phyloP scores from a whole-genome alignment of 371 early-diverging fungal genomes.

The Mucor sp. region DNA sequence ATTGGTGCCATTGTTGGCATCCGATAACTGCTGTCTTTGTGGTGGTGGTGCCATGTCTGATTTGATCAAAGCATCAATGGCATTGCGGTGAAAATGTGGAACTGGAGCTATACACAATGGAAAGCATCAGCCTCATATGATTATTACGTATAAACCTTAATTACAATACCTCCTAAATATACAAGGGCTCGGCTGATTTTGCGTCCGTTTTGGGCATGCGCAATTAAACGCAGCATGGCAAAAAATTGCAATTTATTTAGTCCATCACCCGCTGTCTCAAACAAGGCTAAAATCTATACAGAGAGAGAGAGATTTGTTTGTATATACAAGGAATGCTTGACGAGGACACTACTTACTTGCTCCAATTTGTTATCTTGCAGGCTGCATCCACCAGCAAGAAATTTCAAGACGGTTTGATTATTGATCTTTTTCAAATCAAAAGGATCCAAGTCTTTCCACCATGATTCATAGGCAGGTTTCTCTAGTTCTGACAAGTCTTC shows the following conservation, averaged over 20 bases:
- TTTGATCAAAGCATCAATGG: conserved; percentile 45
- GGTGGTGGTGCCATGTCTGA: not conserved
- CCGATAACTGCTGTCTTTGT: not conserved
- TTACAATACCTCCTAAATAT: conserved; percentile 41
- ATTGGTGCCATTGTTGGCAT: not conserved
- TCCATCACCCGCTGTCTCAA: conserved; percentile 39
- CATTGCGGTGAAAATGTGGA: conserved; percentile 40
- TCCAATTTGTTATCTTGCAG: conserved; percentile 38
- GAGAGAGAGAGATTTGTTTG: not conserved
- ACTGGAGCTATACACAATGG: conserved; percentile 35
- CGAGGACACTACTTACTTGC: conserved; percentile 23
- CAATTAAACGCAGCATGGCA: conserved; percentile 49
- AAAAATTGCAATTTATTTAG: conserved; percentile 42
- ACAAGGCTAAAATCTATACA: conserved; percentile 39
- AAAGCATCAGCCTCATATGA: not conserved
- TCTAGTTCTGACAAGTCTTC: conserved; percentile 41
- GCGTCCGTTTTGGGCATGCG: conserved; percentile 55
- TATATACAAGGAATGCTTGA: not conserved
- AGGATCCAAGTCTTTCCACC: conserved; percentile 54
- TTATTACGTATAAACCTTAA: not conserved
- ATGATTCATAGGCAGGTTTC: conserved; percentile 36
- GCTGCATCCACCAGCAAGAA: conserved; percentile 37
- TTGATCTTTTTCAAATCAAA: conserved; percentile 37
- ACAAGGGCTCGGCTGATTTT: conserved; percentile 45
- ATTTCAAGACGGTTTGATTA: conserved; percentile 36